Percentiles rank a stretch among this genome's conserved stretches.
These are phyloP conservation scores for Vigna nakashimae DNA, from an alignment of 306 rosid genomes.

Conservation along the genomic window DNA sequence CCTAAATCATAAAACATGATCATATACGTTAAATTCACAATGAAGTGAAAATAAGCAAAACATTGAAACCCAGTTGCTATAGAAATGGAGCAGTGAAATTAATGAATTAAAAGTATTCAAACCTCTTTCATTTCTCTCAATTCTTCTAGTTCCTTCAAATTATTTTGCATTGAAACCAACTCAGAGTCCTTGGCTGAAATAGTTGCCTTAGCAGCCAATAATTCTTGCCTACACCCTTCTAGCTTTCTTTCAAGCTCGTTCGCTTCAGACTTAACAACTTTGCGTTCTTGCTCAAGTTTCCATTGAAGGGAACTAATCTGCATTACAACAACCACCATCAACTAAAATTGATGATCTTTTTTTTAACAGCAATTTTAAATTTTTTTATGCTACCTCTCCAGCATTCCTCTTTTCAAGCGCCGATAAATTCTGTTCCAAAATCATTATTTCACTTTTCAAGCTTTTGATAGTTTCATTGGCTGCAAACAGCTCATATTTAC, in stretches of 20 bases:
- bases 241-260: slow-evolving; percentile 73
- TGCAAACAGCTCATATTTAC: slow-evolving; percentile 63
- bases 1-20: slow-evolving; percentile 53
- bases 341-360: slow-evolving; percentile 8
- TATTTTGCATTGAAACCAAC: slow-evolving; percentile 66
- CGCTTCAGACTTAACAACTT: slow-evolving; percentile 59
- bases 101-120: slow-evolving; percentile 7
- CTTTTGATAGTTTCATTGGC: slow-evolving; percentile 69
- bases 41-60: slow-evolving; percentile 1
- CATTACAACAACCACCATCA: slow-evolving; percentile 45
- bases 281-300: slow-evolving; percentile 73
- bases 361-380: slow-evolving; percentile 23
- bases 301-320: slow-evolving; percentile 65
- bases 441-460: slow-evolving; percentile 62
- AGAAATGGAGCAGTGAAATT: slow-evolving; percentile 11
- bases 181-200: slow-evolving; percentile 73
- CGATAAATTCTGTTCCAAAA: slow-evolving; percentile 64
- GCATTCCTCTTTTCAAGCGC: slow-evolving; percentile 65
- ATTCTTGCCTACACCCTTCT: slow-evolving; percentile 62
- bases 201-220: slow-evolving; percentile 60
- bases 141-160: slow-evolving; percentile 86
- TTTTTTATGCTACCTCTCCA: slow-evolving; percentile 67
- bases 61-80: neutral
- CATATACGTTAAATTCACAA: slow-evolving; percentile 6
- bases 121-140: slow-evolving; percentile 99